Percentiles rank a stretch among this genome's conserved stretches.
phyloP scores from a whole-genome alignment of 2,329 filamentous ascomycete species.

The Fusarium sp. region DNA sequence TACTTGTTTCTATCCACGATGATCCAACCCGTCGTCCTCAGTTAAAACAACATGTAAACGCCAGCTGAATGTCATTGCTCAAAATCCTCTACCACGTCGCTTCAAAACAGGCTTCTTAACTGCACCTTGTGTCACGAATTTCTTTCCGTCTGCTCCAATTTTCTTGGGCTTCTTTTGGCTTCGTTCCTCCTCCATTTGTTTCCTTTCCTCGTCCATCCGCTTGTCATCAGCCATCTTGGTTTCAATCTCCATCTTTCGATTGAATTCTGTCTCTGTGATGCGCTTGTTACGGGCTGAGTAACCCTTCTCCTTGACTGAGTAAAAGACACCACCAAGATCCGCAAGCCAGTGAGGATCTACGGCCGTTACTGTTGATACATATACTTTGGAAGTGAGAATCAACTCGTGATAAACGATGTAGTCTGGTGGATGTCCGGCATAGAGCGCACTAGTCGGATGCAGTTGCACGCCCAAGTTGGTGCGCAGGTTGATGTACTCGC shows the following conservation, averaged over 20 bases:
- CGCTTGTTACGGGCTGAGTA: slow-evolving; percentile 89
- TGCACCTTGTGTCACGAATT: slow-evolving; percentile 71
- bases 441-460: slow-evolving; percentile 93
- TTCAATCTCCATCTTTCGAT: slow-evolving; percentile 92
- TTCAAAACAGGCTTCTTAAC: slow-evolving; percentile 73
- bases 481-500: slow-evolving; percentile 96
- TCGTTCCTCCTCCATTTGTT: slow-evolving; percentile 64
- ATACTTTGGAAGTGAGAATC: slow-evolving; percentile 96
- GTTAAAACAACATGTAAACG: slow-evolving; percentile 7
- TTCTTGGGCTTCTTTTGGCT: slow-evolving; percentile 58
- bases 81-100: slow-evolving; percentile 68
- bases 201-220: slow-evolving; percentile 71
- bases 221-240: slow-evolving; percentile 91
- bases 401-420: slow-evolving; percentile 99
- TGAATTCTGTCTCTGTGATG: slow-evolving; percentile 92
- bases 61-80: slow-evolving; percentile 28
- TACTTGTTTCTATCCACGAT: neutral
- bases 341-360: slow-evolving; percentile 98
- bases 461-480: slow-evolving; percentile 95
- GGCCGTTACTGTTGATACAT: slow-evolving; percentile 96
- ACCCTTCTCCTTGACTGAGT: slow-evolving; percentile 96
- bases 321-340: slow-evolving; percentile 96
- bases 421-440: slow-evolving; percentile 94
- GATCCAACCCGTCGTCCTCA: neutral
- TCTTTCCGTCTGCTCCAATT: slow-evolving; percentile 59